phyloP scores from a whole-genome alignment of 2,329 filamentous ascomycete genomes.

The Chalara sp. region DNA sequence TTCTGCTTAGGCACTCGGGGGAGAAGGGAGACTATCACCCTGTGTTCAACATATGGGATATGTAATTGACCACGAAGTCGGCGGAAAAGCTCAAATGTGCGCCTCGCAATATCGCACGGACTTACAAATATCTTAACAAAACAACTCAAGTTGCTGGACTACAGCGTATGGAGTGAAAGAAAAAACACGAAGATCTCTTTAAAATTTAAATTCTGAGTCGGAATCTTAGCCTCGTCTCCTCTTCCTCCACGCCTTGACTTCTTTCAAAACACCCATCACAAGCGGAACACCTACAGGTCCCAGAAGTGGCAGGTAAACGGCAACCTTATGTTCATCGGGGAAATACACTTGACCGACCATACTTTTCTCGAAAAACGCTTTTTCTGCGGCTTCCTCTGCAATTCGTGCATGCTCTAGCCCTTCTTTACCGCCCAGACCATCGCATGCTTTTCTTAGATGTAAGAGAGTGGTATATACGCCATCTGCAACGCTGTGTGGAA shows the following conservation, averaged over 20 bases:
- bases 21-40: too few relatives aligned
- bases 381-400: conserved; percentile 83
- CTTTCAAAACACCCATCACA: conserved; percentile 75
- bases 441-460: conserved; percentile 72
- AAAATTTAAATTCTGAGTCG: too few relatives aligned
- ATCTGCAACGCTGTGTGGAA: conserved; percentile 78
- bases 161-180: too few relatives aligned
- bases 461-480: conserved; percentile 74
- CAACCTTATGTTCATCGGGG: conserved; percentile 95
- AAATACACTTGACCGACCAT: conserved; percentile 99
- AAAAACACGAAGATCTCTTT: too few relatives aligned
- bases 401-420: conserved; percentile 76
- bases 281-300: conserved; percentile 88
- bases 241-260: conserved; percentile 50
- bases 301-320: conserved; percentile 86
- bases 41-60: too few relatives aligned
- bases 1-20: too few relatives aligned
- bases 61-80: too few relatives aligned
- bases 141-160: too few relatives aligned
- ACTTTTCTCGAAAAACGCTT: conserved; percentile 95
- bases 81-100: too few relatives aligned
- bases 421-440: conserved; percentile 55
- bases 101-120: too few relatives aligned
- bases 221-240: conserved; percentile 11
- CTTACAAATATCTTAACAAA: too few relatives aligned